Evolutionary conservation across 257 asterid species (phyloP).

Genomic region (Solanum bulbocastanum): DNA sequence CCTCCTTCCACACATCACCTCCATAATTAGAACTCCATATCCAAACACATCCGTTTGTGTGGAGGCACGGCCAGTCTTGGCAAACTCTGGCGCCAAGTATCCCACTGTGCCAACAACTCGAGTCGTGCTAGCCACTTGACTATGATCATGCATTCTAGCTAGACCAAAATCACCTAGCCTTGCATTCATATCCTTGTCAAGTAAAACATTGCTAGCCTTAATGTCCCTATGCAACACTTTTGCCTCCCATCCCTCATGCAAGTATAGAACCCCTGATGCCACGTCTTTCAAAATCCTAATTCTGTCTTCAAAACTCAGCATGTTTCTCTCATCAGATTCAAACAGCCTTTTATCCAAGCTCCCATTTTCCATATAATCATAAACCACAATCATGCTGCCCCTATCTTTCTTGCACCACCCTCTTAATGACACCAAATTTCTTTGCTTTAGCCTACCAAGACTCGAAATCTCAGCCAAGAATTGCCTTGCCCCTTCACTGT

Average conservation of each 20-base stretch:
- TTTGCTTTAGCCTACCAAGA: conserved; percentile 63
- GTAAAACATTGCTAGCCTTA: conserved; percentile 62
- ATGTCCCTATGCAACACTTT: conserved; percentile 66
- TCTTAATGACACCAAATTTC: conserved; percentile 55
- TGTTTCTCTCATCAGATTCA: conserved; percentile 22
- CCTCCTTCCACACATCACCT: conserved; percentile 53
- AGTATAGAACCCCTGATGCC: conserved; percentile 45
- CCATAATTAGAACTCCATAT: conserved; percentile 44
- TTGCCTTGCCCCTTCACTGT: conserved; percentile 39
- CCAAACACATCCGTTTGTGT: conserved; percentile 44
- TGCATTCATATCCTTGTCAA: conserved; percentile 57
- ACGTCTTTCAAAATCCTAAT: conserved; percentile 46
- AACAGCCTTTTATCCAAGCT: conserved; percentile 53
- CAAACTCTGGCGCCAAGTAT: conserved; percentile 55
- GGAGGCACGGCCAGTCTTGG: conserved; percentile 49
- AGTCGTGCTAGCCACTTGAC: conserved; percentile 47
- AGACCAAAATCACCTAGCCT: conserved; percentile 66
- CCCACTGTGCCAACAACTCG: conserved; percentile 71
- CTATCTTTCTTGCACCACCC: conserved; percentile 80
- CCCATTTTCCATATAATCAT: conserved; percentile 73
- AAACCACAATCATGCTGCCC: conserved; percentile 47
- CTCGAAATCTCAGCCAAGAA: conserved; percentile 66
- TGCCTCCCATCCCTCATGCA: conserved; percentile 67
- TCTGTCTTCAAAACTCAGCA: conserved; percentile 35
- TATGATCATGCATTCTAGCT: conserved; percentile 62